Evolutionary conservation across 1,139 yeast species (phyloP), one percentile per base, ranked within the genome.

Genomic region (Blastobotrys elegans): DNA sequence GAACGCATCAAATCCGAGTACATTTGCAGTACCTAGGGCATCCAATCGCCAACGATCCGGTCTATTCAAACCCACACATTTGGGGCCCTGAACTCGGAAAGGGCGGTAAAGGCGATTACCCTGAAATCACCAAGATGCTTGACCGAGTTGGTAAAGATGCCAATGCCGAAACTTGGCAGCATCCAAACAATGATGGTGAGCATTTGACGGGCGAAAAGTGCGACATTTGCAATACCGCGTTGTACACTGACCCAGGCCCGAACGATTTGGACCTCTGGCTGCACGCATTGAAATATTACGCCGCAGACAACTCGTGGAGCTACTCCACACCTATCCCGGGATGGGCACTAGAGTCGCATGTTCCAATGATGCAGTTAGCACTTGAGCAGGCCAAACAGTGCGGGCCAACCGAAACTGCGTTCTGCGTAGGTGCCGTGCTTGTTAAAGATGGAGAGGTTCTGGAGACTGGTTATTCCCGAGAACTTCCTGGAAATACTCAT

Each of bases 31-130:
- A 75, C 57, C 60, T 92, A 24, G 96, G 97, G 0, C 79, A 78
- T 58, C 96, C 98, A 0, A 92, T 92, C 45, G 96, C 95, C 26
- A 92, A 92, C 63, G 98, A 92, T 64, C 97, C 97, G 0, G 75
- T 92, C 0, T 92, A 92, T 56, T 71, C 82, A 1, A 82, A 82
- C 50, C 74, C 75, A 20, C 65, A 66, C 18, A 80, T 85, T 1
- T 89, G 96, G 95, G 95, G 95, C 0, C 68, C 70, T 0, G 60
- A 64, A 1, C 68, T 81, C 42, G 92, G 87, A 7, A 72, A 70
- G 51, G 69, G 73, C 40, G 79, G 80, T 14, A 70, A 69, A 1
- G 78, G 75, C 3, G 76, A 79, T 49, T 67, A 69, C 31, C 71
- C 66, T 1, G 70, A 65, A 11, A 72, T 85, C 2, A 71, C 73